Conservation (phyloP, 2,329 filamentous ascomycete genomes). For the Cladosporium sp. region DNA sequence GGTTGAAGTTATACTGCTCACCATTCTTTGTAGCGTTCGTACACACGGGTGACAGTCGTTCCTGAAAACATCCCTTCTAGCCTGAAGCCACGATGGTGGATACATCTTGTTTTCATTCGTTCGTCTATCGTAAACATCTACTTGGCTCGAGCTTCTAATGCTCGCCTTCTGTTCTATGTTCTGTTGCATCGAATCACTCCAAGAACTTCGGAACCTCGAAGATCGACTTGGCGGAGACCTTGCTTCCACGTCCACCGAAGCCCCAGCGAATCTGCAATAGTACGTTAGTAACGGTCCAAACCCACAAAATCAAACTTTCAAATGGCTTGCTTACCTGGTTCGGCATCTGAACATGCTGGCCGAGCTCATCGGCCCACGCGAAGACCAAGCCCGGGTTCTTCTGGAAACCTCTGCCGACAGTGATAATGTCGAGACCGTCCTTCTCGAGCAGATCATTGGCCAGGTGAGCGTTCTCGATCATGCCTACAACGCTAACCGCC, state of each 20-base stretch:
- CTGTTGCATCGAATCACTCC: not conserved
- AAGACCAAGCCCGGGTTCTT: constrained; percentile 74
- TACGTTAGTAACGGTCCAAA: not conserved
- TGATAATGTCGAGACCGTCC: constrained; percentile 63
- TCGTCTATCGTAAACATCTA: not conserved
- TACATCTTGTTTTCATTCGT: not conserved
- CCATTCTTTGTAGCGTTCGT: too few species aligned
- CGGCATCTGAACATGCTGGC: constrained; percentile 69
- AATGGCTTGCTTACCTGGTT: constrained; percentile 52
- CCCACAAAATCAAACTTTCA: too few species aligned
- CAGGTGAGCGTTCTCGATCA: constrained; percentile 68
- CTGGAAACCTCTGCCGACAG: constrained; percentile 75
- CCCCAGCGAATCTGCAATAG: constrained; percentile 54
- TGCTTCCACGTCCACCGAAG: constrained; percentile 50
- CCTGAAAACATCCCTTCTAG: not conserved
- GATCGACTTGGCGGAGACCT: constrained; percentile 29
- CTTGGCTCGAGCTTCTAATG: not conserved
- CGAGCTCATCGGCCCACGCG: constrained; percentile 69
- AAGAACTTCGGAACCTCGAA: constrained; percentile 20
- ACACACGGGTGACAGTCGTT: too few species aligned
- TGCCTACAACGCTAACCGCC: constrained; percentile 72
- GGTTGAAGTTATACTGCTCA: too few species aligned
- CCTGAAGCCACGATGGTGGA: not conserved
- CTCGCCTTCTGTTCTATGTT: not conserved
- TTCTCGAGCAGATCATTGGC: constrained; percentile 61